Base-by-base conservation (phyloP, 208 protist genomes). In the Blechomonas ayalai region DNA sequence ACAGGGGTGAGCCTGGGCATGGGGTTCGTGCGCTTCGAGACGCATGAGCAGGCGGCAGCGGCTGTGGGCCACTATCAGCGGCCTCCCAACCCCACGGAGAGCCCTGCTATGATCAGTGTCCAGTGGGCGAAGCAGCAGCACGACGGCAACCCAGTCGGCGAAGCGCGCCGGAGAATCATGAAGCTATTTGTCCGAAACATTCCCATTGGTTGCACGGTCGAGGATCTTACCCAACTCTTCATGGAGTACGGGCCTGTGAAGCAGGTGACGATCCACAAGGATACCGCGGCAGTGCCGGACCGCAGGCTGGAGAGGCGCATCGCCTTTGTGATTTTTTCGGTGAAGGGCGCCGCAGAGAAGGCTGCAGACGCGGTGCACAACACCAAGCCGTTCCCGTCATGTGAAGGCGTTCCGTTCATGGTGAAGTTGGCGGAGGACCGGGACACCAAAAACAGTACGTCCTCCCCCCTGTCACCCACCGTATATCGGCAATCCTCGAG, bases 371-470 rank as follows among this genome's bases (percentile, higher is more conserved):
- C 59, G 3, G 53, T 87, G 6, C 77, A 91, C 64, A 84, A 86
- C 66, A 85, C 77, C 18, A 60, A 65, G 39, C 82, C 82, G 2
- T 91, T 85, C 37, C 36, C 58, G 0, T 60, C 64, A 3, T 85
- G 82, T 51, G 57, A 72, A 8, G 58, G 53, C 19, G 62, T 87
- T 16, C 77, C 82, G 12, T 44, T 91, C 23, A 86, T 91, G 82
- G 69, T 87, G 43, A 91, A 91, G 41, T 58, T 90, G 1, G 82
- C 74, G 4, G 76, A 84, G 58, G 82, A 90, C 12, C 59, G 60
- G 22, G 47, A 66, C 20, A 56, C 32, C 3, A 35, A 20, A 18
- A 34, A 33, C 41, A 27, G 3, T 45, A 45, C 9, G 32, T 16
- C 8, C 5, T 41, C 35, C 13, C 26, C 19, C 49, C 23, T 31